Evolutionary conservation across 768 basidiomycete genomes (phyloP), one percentile per base, ranked within the genome.

Genomic region (Suillus weaverae): DNA sequence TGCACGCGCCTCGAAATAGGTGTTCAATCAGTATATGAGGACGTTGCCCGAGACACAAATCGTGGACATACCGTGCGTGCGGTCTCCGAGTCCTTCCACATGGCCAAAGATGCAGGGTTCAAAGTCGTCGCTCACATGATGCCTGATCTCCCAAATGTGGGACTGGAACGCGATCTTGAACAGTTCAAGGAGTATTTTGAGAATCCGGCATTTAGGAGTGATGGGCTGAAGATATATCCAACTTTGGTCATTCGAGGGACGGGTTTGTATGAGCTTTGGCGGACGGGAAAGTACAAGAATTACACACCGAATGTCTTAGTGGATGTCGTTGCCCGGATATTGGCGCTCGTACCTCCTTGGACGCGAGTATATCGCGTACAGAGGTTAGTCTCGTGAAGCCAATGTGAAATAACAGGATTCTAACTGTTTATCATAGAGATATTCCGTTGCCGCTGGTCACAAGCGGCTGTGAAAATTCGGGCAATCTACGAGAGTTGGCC

Each of bases 91-190:
- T 93, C 91, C 14, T 99, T 99, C 79, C 97, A 99, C 72, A 88
- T 99, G 71, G 90, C 95, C 22, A 99, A 99, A 76, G 97, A 99
- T 71, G 97, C 97, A 2, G 97, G 97, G 5, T 99, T 97, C 89
- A 99, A 99, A 78, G 96, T 99, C 62, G 97, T 99, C 35, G 96
- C 96, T 22, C 97, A 99, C 75, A 99, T 99, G 97, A 99, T 99
- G 96, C 95, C 96, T 16, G 97, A 99, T 76, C 85, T 99, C 10
- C 97, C 97, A 10, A 99, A 99, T 74, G 94, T 99, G 64, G 97
- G 97, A 39, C 85, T 97, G 65, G 97, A 99, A 80, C 88, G 97
- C 63, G 97, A 99, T 77, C 86, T 99, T 55, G 95, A 95, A 72
- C 97, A 99, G 73, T 99, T 99, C 85, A 96, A 97, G 75, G 97